These are phyloP conservation scores for Trichoderma pleuroti DNA, from an alignment of 2,329 filamentous ascomycete genomes.

Conservation along the genomic window DNA sequence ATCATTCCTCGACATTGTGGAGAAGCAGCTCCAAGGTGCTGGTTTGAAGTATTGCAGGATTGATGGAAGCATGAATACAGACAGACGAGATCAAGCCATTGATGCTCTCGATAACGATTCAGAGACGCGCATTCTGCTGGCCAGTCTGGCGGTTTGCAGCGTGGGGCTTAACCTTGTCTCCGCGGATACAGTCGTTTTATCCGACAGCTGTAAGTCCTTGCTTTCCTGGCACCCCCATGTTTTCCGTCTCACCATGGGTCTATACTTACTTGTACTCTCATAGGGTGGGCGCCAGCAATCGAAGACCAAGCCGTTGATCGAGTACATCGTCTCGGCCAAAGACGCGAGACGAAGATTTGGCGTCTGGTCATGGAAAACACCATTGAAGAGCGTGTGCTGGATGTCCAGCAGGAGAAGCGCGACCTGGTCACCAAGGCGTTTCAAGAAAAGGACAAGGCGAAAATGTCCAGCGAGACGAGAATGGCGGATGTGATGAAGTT, in stretches of 20 bases:
- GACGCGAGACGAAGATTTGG: slow-evolving; percentile 72
- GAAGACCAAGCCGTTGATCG: slow-evolving; percentile 89
- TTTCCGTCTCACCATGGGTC: background rate
- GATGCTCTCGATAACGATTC: slow-evolving; percentile 63
- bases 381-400: slow-evolving; percentile 76
- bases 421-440: slow-evolving; percentile 76
- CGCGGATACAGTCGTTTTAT: slow-evolving; percentile 79
- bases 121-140: slow-evolving; percentile 70
- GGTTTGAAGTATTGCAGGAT: slow-evolving; percentile 67
- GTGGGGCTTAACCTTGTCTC: slow-evolving; percentile 84
- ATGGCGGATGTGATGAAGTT: slow-evolving; percentile 51
- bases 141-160: slow-evolving; percentile 75
- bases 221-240: background rate
- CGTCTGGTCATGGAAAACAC: slow-evolving; percentile 75
- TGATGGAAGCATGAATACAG: slow-evolving; percentile 73
- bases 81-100: slow-evolving; percentile 69
- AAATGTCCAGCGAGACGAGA: slow-evolving; percentile 55
- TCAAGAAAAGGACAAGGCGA: slow-evolving; percentile 59
- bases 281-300: slow-evolving; percentile 85
- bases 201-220: slow-evolving; percentile 61
- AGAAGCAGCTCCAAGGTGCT: slow-evolving; percentile 60
- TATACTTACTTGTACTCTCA: background rate
- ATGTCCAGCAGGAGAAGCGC: slow-evolving; percentile 75
- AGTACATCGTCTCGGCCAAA: slow-evolving; percentile 83
- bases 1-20: slow-evolving; percentile 67